These are phyloP conservation scores for Arachis hypogaea DNA, from an alignment of 306 rosid species.

Conservation along the genomic window DNA sequence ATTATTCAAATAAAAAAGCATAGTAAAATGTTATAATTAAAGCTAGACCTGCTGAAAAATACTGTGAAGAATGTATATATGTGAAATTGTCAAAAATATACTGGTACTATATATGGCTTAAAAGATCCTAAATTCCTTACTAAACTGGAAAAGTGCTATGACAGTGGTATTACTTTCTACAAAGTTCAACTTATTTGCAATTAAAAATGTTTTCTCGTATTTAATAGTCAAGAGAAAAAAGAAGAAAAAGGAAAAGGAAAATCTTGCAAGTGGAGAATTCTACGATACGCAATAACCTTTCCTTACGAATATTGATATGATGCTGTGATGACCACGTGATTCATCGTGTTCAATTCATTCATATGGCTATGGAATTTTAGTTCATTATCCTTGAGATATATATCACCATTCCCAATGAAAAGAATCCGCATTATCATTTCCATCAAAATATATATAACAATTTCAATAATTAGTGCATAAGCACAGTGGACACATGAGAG, in stretches of 20 bases:
- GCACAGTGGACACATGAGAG: background rate
- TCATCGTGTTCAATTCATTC: background rate
- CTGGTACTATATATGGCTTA: background rate
- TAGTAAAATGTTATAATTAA: background rate
- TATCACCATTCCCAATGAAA: slow-evolving; percentile 24
- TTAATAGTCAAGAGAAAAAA: background rate
- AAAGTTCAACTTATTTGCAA: background rate
- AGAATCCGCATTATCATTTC: slow-evolving; percentile 24
- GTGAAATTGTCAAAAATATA: background rate
- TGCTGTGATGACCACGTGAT: slow-evolving; percentile 32
- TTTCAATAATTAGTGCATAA: background rate
- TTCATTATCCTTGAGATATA: background rate
- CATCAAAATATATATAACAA: background rate
- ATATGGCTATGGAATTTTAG: background rate
- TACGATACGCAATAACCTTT: background rate
- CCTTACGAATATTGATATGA: slow-evolving; percentile 6
- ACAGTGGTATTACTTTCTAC: background rate
- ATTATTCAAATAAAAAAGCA: background rate
- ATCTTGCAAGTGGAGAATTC: background rate
- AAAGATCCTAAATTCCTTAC: background rate
- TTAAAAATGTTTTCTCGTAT: background rate
- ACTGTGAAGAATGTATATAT: background rate
- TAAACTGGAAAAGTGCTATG: background rate
- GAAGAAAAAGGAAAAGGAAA: background rate
- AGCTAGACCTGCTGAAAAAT: background rate